phyloP scores from a whole-genome alignment of 345 rosid species.

The Bretschneidera sinensis region DNA sequence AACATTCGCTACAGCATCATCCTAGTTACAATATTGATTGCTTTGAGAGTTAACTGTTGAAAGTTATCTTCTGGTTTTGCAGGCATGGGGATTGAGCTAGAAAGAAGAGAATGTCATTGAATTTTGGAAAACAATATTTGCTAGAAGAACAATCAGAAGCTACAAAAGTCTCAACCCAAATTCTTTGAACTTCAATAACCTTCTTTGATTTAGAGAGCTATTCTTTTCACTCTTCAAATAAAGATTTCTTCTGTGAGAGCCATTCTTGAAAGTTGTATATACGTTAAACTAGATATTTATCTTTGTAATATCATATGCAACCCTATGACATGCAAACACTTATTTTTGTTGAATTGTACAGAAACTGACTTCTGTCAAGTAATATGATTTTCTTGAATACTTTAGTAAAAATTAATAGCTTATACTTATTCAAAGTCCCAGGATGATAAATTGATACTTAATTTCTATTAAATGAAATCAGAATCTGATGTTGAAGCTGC shows the following conservation, averaged over 20 bases:
- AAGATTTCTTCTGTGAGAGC: not conserved
- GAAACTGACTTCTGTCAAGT: not conserved
- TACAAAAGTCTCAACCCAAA: not conserved
- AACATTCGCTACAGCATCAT: too few species aligned
- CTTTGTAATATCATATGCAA: not conserved
- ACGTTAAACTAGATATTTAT: not conserved
- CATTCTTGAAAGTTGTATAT: conserved; percentile 11
- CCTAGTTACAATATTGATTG: not conserved
- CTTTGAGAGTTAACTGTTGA: not conserved
- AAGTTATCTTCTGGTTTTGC: conserved; percentile 12
- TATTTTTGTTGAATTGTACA: not conserved
- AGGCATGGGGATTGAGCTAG: conserved; percentile 67
- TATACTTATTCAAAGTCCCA: too few species aligned
- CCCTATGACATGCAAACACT: not conserved
- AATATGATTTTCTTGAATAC: too few species aligned
- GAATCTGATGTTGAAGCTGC: too few species aligned
- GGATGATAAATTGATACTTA: too few species aligned
- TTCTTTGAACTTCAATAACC: conserved; percentile 13
- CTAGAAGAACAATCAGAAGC: conserved; percentile 1
- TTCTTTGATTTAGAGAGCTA: not conserved
- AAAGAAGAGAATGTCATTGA: conserved; percentile 3
- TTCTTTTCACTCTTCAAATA: conserved; percentile 9
- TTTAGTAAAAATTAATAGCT: too few species aligned
- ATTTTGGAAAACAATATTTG: conserved; percentile 4
- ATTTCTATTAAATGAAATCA: too few species aligned